Evolutionary conservation across 2,329 filamentous ascomycete genomes (phyloP), one percentile per base, ranked within the genome.

Genomic region (Beauveria asiatica): DNA sequence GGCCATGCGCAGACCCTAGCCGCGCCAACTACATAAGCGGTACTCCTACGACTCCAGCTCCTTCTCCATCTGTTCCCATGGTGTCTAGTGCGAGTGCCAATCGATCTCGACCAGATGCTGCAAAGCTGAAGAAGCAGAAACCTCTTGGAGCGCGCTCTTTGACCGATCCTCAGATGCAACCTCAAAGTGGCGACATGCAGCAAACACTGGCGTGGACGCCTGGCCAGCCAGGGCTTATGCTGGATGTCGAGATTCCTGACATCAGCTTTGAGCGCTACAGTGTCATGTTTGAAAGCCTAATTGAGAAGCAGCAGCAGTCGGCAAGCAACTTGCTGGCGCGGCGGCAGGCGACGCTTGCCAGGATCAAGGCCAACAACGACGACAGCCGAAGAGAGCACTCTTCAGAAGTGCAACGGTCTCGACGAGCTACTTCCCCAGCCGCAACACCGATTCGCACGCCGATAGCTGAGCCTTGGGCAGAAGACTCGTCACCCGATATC

Each of bases 191-290:
- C 9, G 13, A 10, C 13, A 3, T 4, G 11, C 19, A n/a, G 45
- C 55, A 58, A 42, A 11, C 33, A 21, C 37, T 37, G 5, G 23
- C 39, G 8, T 45, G 56, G 56, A 33, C 21, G 8, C 39, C 39
- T 4, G 48, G 39, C n/a, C 55, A 57, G 19, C n/a, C 45, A 7
- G 45, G 56, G 8, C 67, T 69, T 1, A 61, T 87, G 7, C 76
- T 97, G 21, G 80, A 92, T 66, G 81, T 97, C 17, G 84, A 92
- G 57, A 94, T 97, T 61, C 92, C 93, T 1, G 82, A 83, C 54
- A 81, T 89, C 59, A 84, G 88, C 63, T 80, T 97, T 80, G 93
- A 97, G 70, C 80, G 93, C 53, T 97, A 96, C 67, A 96, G 92
- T 66, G 83, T 97, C 65, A 97, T 97, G 92, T 97, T 97, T 69